Percentiles rank a stretch among this genome's conserved stretches.
These are phyloP conservation scores for Boechera divaricarpa DNA, from an alignment of 345 rosid genomes.

Conservation along the genomic window DNA sequence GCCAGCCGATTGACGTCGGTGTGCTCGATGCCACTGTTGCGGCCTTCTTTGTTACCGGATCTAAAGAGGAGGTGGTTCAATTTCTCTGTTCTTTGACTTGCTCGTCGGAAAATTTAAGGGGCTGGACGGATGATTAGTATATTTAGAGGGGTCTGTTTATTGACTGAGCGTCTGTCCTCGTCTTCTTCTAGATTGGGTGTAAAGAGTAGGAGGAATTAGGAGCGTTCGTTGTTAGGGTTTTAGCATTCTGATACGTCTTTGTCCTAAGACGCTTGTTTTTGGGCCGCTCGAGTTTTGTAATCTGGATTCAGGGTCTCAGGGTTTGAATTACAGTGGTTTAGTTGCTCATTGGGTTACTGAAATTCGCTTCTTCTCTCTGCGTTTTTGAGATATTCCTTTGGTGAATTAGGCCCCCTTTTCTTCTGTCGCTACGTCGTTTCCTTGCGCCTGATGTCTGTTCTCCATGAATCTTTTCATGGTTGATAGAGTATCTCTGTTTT, in stretches of 20 bases:
- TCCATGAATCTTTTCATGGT: background rate
- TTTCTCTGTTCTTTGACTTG: slow-evolving; percentile 31
- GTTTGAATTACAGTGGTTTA: slow-evolving; percentile 31
- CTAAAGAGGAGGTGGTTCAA: slow-evolving; percentile 90
- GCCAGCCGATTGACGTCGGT: slow-evolving; percentile 89
- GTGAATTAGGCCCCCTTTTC: background rate
- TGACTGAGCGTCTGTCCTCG: slow-evolving; percentile 12
- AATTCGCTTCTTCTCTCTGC: slow-evolving; percentile 1
- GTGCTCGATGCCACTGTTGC: slow-evolving; percentile 96
- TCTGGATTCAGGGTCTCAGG: slow-evolving; percentile 22
- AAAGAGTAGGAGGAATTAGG: slow-evolving; percentile 24
- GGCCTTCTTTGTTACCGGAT: slow-evolving; percentile 99
- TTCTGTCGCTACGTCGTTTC: background rate
- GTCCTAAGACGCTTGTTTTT: background rate
- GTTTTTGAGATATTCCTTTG: background rate
- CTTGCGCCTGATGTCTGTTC: slow-evolving; percentile 8
- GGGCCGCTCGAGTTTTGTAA: background rate
- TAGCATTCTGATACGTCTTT: background rate
- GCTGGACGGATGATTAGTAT: slow-evolving; percentile 1
- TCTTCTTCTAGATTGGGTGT: slow-evolving; percentile 28
- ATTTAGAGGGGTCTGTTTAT: background rate
- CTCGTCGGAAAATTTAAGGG: slow-evolving; percentile 4
- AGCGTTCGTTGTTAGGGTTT: slow-evolving; percentile 32
- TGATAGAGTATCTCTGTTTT: slow-evolving; percentile 17
- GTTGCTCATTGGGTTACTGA: slow-evolving; percentile 13